Evolutionary conservation across 2,329 filamentous ascomycete species (phyloP).

Genomic region (Akanthomyces uredinophilus): DNA sequence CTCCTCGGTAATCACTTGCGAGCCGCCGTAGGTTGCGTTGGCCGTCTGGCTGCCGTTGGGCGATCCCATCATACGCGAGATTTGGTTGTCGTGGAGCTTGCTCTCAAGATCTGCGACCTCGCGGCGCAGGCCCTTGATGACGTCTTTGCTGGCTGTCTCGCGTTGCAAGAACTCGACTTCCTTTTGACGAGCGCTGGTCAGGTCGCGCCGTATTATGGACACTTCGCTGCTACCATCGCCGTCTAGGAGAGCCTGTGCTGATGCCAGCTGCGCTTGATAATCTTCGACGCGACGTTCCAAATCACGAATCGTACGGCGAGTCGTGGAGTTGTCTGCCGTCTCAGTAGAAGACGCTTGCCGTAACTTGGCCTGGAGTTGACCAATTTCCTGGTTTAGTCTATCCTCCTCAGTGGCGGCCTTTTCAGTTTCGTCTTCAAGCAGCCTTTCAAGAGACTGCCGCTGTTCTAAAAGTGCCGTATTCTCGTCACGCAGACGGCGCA

Average conservation of each 20-base stretch:
- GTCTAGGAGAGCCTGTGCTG: conserved; percentile 28
- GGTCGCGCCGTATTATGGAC: conserved; percentile 56
- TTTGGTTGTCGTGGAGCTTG: conserved; percentile 59
- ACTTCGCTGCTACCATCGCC: conserved; percentile 48
- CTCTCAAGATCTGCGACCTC: conserved; percentile 63
- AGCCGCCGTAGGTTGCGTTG: conserved; percentile 16
- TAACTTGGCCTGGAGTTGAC: conserved; percentile 43
- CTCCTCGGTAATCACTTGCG: conserved; percentile 31
- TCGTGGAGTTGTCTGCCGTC: conserved; percentile 50
- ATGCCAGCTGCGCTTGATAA: conserved; percentile 42
- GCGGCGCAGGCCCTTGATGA: conserved; percentile 57
- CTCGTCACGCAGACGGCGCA: conserved; percentile 61
- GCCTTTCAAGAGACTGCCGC: conserved; percentile 54
- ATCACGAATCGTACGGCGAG: conserved; percentile 59
- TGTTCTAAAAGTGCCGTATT: conserved; percentile 52
- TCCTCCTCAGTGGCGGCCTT: conserved; percentile 62
- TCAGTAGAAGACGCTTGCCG: conserved; percentile 42
- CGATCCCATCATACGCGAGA: conserved; percentile 40
- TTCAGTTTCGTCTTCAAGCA: conserved; percentile 61
- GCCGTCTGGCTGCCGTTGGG: conserved; percentile 8
- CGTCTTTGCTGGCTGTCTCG: conserved; percentile 59
- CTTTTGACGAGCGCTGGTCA: conserved; percentile 59
- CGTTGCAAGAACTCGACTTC: conserved; percentile 61
- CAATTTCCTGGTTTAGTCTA: conserved; percentile 51
- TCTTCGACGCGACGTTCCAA: conserved; percentile 58